Percentiles rank a stretch among this genome's conserved stretches.
phyloP scores from a whole-genome alignment of 106 monocot species.

The Amphibolis antarctica region DNA sequence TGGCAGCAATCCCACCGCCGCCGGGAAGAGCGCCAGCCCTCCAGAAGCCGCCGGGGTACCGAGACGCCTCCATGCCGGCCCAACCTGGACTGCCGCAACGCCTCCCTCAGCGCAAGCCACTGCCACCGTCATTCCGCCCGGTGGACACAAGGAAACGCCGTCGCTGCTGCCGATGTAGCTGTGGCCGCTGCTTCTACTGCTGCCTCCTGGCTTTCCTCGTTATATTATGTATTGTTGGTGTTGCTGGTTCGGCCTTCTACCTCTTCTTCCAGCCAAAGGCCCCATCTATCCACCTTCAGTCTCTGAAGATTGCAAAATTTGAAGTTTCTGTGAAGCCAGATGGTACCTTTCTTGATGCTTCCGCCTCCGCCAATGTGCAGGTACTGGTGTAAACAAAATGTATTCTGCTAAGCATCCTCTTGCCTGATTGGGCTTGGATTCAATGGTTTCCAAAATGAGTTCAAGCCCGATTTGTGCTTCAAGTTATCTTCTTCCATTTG shows the following conservation, averaged over 20 bases:
- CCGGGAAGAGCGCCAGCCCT: too few species aligned
- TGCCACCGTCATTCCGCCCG: not conserved
- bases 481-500: too few species aligned
- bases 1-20: not conserved
- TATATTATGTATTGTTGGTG: conserved; percentile 26
- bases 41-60: conserved; percentile 8
- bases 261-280: conserved; percentile 46
- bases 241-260: conserved; percentile 28
- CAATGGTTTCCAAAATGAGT: too few species aligned
- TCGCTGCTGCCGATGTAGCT: not conserved
- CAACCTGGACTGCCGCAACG: not conserved
- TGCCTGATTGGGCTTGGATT: too few species aligned
- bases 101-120: not conserved
- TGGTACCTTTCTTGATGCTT: conserved; percentile 31
- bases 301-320: conserved; percentile 14
- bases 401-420: too few species aligned
- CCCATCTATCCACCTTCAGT: conserved; percentile 33
- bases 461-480: too few species aligned
- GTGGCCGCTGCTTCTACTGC: conserved; percentile 29
- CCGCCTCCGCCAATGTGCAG: conserved; percentile 14
- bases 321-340: conserved; percentile 18
- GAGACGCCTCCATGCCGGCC: not conserved
- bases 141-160: not conserved
- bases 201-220: conserved; percentile 11
- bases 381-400: too few species aligned